Percentiles rank a stretch among this genome's conserved stretches.
These are phyloP conservation scores for Coniella vitis DNA, from an alignment of 2,329 filamentous ascomycete species.

Conservation along the genomic window DNA sequence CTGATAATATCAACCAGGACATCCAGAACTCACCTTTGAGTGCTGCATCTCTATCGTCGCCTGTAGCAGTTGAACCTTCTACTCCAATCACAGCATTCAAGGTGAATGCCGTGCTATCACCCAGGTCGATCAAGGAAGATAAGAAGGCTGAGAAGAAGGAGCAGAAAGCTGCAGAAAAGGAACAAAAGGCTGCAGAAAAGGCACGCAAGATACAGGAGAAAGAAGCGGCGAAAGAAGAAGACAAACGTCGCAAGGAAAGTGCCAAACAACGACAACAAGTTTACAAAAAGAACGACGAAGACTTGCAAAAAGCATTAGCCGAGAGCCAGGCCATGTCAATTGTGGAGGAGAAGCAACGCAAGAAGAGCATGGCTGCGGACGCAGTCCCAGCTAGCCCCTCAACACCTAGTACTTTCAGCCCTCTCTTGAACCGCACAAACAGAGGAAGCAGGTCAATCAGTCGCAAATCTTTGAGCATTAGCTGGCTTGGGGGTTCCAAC, in stretches of 20 bases:
- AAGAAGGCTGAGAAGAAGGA: conserved; percentile 66
- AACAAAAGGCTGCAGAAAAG: conserved; percentile 49
- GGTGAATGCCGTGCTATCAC: conserved; percentile 34
- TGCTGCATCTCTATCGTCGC: conserved; percentile 24
- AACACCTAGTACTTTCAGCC: conserved; percentile 18
- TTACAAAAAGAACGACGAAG: conserved; percentile 50
- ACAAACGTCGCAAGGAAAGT: conserved; percentile 34
- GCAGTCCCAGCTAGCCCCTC: conserved; percentile 20
- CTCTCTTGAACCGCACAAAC: conserved; percentile 58
- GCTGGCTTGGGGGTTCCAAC: conserved; percentile 30
- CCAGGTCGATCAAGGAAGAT: conserved; percentile 48
- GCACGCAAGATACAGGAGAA: conserved; percentile 39
- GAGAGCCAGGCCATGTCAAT: conserved; percentile 57
- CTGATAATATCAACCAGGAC: conserved; percentile 18
- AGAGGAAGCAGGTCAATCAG: conserved; percentile 73
- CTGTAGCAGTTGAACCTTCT: conserved; percentile 18
- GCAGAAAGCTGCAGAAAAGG: conserved; percentile 56
- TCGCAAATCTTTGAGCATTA: conserved; percentile 65
- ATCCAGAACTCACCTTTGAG: conserved; percentile 22
- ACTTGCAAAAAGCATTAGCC: conserved; percentile 57
- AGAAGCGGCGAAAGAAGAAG: conserved; percentile 36
- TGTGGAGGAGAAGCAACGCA: conserved; percentile 40
- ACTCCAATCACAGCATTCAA: conserved; percentile 42
- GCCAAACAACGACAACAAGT: conserved; percentile 29
- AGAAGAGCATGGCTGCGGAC: conserved; percentile 34